These are phyloP conservation scores for Lentinula raphanica DNA, from an alignment of 768 basidiomycete species.

Conservation along the genomic window DNA sequence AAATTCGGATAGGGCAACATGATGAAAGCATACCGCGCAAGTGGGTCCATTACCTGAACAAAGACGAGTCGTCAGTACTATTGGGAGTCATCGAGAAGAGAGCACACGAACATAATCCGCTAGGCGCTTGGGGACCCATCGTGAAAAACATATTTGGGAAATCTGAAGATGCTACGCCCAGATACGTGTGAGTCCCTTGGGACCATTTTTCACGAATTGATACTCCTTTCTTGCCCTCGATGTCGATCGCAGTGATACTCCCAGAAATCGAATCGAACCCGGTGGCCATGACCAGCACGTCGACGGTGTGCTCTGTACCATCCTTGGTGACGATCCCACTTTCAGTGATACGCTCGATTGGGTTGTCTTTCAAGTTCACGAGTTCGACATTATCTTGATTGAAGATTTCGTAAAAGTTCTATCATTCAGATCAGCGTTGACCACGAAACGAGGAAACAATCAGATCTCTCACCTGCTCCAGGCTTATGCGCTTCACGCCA, in stretches of 20 bases:
- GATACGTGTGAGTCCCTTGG: slow-evolving; percentile 9
- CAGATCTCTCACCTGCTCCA: slow-evolving; percentile 3
- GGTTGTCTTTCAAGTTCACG: not conserved
- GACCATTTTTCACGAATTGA: slow-evolving; percentile 14
- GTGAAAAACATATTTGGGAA: slow-evolving; percentile 16
- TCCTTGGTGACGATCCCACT: not conserved
- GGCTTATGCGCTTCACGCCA: slow-evolving; percentile 9
- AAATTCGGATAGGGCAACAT: not conserved
- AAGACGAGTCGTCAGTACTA: not conserved
- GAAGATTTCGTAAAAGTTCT: slow-evolving; percentile 7
- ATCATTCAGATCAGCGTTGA: not conserved
- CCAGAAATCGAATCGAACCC: slow-evolving; percentile 15
- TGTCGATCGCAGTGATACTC: slow-evolving; percentile 13
- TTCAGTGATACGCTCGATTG: slow-evolving; percentile 1
- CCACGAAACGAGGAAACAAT: not conserved
- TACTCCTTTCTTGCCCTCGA: slow-evolving; percentile 12
- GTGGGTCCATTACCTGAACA: slow-evolving; percentile 9
- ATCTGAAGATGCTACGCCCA: slow-evolving; percentile 11
- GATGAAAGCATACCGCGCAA: slow-evolving; percentile 10
- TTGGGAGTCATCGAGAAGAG: not conserved
- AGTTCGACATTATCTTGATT: slow-evolving; percentile 8
- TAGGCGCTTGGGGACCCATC: slow-evolving; percentile 13
- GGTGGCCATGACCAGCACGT: slow-evolving; percentile 8
- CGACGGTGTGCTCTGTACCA: slow-evolving; percentile 3
- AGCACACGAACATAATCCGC: slow-evolving; percentile 9